Base-by-base conservation (phyloP, 2,329 filamentous ascomycete species). In the Venturia nashicola region DNA sequence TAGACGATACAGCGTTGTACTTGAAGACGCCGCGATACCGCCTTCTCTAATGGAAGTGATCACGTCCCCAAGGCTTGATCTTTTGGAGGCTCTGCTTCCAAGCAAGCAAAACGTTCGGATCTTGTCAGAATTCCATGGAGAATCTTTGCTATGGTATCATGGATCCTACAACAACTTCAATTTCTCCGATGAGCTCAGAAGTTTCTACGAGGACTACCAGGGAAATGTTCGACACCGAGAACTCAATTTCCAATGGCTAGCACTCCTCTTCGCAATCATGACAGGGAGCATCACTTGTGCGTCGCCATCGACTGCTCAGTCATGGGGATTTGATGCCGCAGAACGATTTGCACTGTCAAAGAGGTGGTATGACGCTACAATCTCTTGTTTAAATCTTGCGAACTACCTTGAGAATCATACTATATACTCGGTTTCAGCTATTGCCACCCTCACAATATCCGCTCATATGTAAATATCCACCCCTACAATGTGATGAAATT, bases 371-470 rank as follows among this genome's bases (percentile, higher is more conserved):
- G 76, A 76, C 51, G 78, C 79, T 16, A 72, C 76, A 0, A 70
- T 79, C 0, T 73, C 75, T 0, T 79, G 77, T 66, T 70, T 82
- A 1, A 76, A 79, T 44, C 70, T 76, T 5, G 78, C 76, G 2
- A 76, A 79, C 60, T 82, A 77, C 65, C 79, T 76, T 61, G 75
- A 75, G 44, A 70, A 71, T 51, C 68, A 70, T 66, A 76, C 75
- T 14, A 71, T 79, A 2, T 73, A 76, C 57, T 74, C 76, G 0
- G 72, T 80, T 3, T 76, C 81, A 67, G 75, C 79, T 4, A 79
- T 82, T 46, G 71, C 77, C 11, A 77, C 76, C 1, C 70, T 79
- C 39, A 80, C 79, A n/a, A 76, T 79, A 3, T 77, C 77, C 9
- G 79, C 78, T 9, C 80, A 82, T 68, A 70, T 79, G 18, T 51